phyloP scores from a whole-genome alignment of 306 rosid genomes.

The Vicia villosa region DNA sequence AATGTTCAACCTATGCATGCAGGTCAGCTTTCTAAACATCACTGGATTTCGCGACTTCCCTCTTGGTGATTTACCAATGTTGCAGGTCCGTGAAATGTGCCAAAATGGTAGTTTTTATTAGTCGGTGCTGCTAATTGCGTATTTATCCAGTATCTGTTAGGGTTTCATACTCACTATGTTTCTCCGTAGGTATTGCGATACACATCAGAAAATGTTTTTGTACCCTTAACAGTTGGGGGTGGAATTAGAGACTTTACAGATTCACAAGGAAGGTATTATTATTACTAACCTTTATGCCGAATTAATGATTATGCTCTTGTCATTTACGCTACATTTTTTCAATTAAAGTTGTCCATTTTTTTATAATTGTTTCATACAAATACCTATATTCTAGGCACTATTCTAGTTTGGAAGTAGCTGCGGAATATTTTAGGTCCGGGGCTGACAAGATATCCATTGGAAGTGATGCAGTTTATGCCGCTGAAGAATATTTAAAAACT shows the following conservation, averaged over 20 bases:
- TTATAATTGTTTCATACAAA: background rate
- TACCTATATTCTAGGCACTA: constrained; percentile 60
- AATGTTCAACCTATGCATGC: constrained; percentile 33
- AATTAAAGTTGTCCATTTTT: background rate
- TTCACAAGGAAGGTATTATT: constrained; percentile 79
- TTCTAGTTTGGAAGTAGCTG: constrained; percentile 97
- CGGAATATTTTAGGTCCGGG: constrained; percentile 97
- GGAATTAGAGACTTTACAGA: constrained; percentile 97
- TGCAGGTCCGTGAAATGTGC: constrained; percentile 65
- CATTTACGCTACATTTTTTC: background rate
- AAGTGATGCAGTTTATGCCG: constrained; percentile 97
- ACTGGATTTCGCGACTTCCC: constrained; percentile 99
- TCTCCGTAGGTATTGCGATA: constrained; percentile 72
- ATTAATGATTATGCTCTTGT: constrained; percentile 25
- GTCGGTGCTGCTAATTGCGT: background rate
- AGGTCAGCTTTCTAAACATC: constrained; percentile 90
- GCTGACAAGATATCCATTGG: constrained; percentile 99
- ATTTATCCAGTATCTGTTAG: background rate
- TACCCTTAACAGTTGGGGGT: constrained; percentile 97
- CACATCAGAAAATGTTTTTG: constrained; percentile 94
- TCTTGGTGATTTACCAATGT: constrained; percentile 95
- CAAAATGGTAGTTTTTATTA: background rate
- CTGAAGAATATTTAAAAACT: constrained; percentile 83
- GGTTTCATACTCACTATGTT: constrained; percentile 31
- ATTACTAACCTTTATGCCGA: constrained; percentile 22